Base-by-base conservation (phyloP, 1,139 yeast species). In the Pichia sp. region DNA sequence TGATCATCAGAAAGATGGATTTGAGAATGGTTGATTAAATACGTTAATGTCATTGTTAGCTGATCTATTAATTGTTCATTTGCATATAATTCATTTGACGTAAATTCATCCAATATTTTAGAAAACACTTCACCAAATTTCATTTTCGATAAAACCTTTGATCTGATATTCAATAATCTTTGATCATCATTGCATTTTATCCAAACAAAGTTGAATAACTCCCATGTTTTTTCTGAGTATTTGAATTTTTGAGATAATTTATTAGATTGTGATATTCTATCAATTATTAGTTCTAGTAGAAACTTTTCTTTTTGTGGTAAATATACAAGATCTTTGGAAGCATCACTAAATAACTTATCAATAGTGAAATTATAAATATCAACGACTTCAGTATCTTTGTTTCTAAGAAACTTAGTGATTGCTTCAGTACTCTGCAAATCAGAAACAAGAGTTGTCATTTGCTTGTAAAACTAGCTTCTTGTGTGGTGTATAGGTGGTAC, bases 241-340 rank as follows among this genome's bases (percentile, higher is more conserved):
- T 74, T 78, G 71, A 80, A 80, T 6, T 60, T 53, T 3, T 62
- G 57, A 48, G 70, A 53, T 49, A 47, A 29, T 15, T 42, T 39
- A 36, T 67, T 61, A 48, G 61, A 51, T 59, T 81, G 87, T 50
- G 75, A 74, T 56, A 87, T 64, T 55, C 90, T 71, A 58, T 86
- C 94, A 52, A 80, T 70, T 3, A 85, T 56, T 56, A 89, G 72
- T 47, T 85, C 90, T 38, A 85, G 68, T 3, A 87, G 66, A 49
- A 88, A 87, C 0, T 67, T 59, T 15, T 75, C 72, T 47, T 70
- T 71, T 50, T 82, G 77, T 4, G 96, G 96, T 13, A 88, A 73
- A 27, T 42, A 36, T 51, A 73, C 73, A 0, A 79, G 69, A 16
- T 70, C 58, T 12, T 67, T 51, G 7, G 69, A 71, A n/a, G n/a